Base-by-base conservation (phyloP, 2,329 filamentous ascomycete genomes). In the Penicillium freii region DNA sequence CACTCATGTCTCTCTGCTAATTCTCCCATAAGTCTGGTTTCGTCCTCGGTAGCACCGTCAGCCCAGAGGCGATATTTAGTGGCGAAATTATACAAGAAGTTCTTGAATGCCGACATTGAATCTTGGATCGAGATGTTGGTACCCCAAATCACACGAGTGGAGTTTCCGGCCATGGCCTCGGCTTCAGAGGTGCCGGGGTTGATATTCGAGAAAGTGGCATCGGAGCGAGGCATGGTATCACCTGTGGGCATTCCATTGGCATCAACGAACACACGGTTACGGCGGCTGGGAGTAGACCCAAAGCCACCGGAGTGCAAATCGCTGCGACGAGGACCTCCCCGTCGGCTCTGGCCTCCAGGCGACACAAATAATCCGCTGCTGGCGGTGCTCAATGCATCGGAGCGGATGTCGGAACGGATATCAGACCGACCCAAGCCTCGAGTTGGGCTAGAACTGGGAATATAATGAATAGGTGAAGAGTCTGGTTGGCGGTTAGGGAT, bases 101-200 rank as follows among this genome's bases (percentile, higher is more conserved):
- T 92, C 70, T 94, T 93, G 80, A 97, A 96, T 0, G 87, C 82
- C 51, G 87, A 85, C 74, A 95, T 90, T 0, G 91, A 92, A 72
- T 97, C 92, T 59, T 91, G 86, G 52, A 99, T 89, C 5, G 93
- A 96, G 49, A 99, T 90, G 39, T 96, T 97, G 43, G 94, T 99
- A 73, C 94, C 94, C 94, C 94, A 99, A 62, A 99, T 93, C 57
- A 95, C 85, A 65, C 89, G 87, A 55, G 88, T 88, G 39, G 90
- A 90, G 57, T 85, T 85, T 2, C 92, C 94, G 39, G 92, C 93
- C 40, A 97, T 84, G 1, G 83, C 85, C 70, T 97, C 90, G 0
- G 94, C 94, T 73, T 99, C 94, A 2, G 93, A 97, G 7, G 92
- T 97, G 62, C 88, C 89, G 0, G 91, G 91, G 64, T 96, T 82